These are phyloP conservation scores for Chamaecrista fasciculata DNA, from an alignment of 306 rosid species.

Conservation along the genomic window DNA sequence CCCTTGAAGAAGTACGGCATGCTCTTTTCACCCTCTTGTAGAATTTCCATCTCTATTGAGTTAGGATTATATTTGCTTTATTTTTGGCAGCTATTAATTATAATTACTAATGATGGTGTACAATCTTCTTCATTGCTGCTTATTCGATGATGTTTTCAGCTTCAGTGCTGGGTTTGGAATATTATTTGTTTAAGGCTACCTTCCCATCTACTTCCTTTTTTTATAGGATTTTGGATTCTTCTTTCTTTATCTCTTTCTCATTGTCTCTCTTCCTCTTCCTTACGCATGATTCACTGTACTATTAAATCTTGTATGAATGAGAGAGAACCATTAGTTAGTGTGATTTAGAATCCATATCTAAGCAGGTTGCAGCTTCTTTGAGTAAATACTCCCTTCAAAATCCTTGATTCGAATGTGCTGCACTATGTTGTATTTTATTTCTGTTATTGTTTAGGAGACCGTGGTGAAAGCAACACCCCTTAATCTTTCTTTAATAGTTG, in stretches of 20 bases:
- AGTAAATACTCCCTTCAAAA: background rate
- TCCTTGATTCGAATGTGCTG: background rate
- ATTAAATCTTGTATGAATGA: background rate
- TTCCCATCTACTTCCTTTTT: background rate
- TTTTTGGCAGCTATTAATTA: background rate
- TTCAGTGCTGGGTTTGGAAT: background rate
- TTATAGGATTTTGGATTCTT: background rate
- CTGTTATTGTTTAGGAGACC: background rate
- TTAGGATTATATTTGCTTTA: background rate
- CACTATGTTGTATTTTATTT: background rate
- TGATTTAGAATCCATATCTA: background rate
- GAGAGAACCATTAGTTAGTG: background rate
- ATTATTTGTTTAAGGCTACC: constrained; percentile 3
- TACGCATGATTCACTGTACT: background rate
- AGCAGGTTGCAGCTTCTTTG: constrained; percentile 10
- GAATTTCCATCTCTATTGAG: background rate
- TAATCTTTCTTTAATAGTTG: background rate
- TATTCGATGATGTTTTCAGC: background rate
- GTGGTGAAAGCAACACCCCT: background rate
- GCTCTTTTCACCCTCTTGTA: background rate
- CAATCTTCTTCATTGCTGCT: background rate
- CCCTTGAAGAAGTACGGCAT: constrained; percentile 58
- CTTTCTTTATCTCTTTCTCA: background rate
- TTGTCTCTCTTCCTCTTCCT: background rate
- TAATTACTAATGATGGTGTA: background rate